Evolutionary conservation across 1,284 basidiomycete genomes (phyloP).

Genomic region (Ceratobasidium theobromae): DNA sequence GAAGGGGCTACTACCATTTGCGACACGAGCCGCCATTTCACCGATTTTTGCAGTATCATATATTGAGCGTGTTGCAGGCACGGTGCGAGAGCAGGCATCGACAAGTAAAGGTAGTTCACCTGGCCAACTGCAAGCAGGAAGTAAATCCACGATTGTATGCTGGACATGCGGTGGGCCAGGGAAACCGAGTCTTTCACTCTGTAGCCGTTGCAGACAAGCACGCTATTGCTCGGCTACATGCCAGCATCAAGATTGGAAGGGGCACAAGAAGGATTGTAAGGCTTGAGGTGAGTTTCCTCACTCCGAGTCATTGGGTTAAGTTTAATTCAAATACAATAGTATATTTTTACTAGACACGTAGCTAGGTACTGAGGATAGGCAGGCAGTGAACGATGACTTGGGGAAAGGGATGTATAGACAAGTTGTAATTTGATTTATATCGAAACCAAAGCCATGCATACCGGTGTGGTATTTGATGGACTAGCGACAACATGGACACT

Average conservation of each 20-base stretch:
- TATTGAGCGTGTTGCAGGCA: neutral
- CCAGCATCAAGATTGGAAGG: slow-evolving; percentile 5
- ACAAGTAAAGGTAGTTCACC: too few relatives aligned
- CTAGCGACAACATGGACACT: too few relatives aligned
- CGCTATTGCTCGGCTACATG: slow-evolving; percentile 1
- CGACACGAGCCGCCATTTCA: slow-evolving; percentile 10
- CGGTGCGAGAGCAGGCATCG: neutral
- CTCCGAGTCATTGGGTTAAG: too few relatives aligned
- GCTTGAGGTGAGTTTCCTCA: too few relatives aligned
- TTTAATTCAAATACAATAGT: too few relatives aligned
- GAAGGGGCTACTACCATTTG: slow-evolving; percentile 3
- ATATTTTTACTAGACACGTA: too few relatives aligned
- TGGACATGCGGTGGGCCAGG: slow-evolving; percentile 1
- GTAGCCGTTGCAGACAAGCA: slow-evolving; percentile 17
- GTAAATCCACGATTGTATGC: neutral
- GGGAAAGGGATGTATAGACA: too few relatives aligned
- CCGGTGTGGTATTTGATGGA: too few relatives aligned
- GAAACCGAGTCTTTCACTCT: neutral
- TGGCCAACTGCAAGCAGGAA: neutral
- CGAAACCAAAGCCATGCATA: too few relatives aligned
- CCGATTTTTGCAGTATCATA: neutral
- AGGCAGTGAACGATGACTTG: too few relatives aligned
- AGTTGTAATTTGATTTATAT: too few relatives aligned
- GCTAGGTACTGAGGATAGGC: too few relatives aligned
- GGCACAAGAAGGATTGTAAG: slow-evolving; percentile 5